Conservation (phyloP, 305 asterid species). For the Fraxinus dipetala region DNA sequence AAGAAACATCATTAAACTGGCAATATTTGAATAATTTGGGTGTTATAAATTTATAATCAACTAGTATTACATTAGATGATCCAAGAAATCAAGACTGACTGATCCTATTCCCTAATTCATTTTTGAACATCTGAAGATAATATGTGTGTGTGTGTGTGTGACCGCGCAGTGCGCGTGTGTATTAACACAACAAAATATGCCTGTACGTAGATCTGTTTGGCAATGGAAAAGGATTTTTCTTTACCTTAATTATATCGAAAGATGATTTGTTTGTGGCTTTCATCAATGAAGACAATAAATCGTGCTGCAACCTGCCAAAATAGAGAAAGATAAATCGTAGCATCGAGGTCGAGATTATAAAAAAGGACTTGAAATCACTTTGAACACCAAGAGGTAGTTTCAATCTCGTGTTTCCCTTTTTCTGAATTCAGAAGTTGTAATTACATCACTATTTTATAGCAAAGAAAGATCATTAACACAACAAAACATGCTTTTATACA, state of each 20-base stretch:
- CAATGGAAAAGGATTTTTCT: background rate
- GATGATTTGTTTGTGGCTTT: background rate
- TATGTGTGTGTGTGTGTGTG: too few relatives aligned
- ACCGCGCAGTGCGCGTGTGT: too few relatives aligned
- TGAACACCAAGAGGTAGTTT: background rate
- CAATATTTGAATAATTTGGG: too few relatives aligned
- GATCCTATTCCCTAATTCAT: background rate
- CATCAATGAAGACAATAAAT: background rate
- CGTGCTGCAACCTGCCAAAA: background rate
- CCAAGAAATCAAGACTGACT: too few relatives aligned
- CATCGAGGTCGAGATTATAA: background rate
- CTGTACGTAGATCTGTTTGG: background rate
- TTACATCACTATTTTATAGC: background rate
- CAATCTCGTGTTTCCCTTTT: background rate
- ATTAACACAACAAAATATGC: background rate
- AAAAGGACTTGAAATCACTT: too few relatives aligned
- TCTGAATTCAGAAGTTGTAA: background rate
- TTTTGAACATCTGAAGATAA: too few relatives aligned
- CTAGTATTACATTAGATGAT: too few relatives aligned
- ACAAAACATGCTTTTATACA: background rate
- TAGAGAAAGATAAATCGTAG: background rate
- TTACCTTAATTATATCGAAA: background rate
- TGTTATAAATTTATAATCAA: too few relatives aligned
- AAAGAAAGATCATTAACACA: background rate
- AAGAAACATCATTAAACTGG: too few relatives aligned